These are phyloP conservation scores for Cryphonectria nitschkei DNA, from an alignment of 2,329 filamentous ascomycete species.

Conservation along the genomic window DNA sequence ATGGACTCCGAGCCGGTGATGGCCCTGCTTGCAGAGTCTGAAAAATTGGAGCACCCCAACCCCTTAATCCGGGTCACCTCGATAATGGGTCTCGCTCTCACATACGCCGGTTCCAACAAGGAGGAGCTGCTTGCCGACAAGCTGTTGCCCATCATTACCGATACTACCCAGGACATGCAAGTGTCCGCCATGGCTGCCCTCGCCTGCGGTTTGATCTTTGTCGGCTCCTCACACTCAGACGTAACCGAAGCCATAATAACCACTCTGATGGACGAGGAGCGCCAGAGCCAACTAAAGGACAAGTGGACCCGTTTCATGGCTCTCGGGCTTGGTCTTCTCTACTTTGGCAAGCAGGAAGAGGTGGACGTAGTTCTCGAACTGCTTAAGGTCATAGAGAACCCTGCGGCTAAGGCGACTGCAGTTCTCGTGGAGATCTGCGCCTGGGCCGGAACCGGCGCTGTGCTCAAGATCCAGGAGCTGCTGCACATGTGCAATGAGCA, in stretches of 20 bases:
- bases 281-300: constrained; percentile 87
- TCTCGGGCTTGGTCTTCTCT: constrained; percentile 88
- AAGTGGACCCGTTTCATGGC: constrained; percentile 99
- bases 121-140: constrained; percentile 78
- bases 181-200: constrained; percentile 95
- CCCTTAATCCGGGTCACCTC: constrained; percentile 78
- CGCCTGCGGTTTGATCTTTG: constrained; percentile 86
- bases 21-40: constrained; percentile 79
- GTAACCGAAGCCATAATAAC: constrained; percentile 91
- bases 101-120: constrained; percentile 93
- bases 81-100: constrained; percentile 94
- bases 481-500: constrained; percentile 98
- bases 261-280: constrained; percentile 91
- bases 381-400: constrained; percentile 94
- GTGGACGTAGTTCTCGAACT: constrained; percentile 98
- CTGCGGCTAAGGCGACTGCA: constrained; percentile 93
- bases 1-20: constrained; percentile 89
- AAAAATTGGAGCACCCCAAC: constrained; percentile 79
- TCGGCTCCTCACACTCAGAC: constrained; percentile 88
- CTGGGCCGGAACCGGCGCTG: constrained; percentile 96
- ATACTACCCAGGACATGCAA: constrained; percentile 88
- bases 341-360: constrained; percentile 96
- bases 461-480: constrained; percentile 95
- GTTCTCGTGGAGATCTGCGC: constrained; percentile 96
- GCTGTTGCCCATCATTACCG: constrained; percentile 83